These are phyloP conservation scores for Candida maris DNA, from an alignment of 805 yeast species.

Conservation along the genomic window DNA sequence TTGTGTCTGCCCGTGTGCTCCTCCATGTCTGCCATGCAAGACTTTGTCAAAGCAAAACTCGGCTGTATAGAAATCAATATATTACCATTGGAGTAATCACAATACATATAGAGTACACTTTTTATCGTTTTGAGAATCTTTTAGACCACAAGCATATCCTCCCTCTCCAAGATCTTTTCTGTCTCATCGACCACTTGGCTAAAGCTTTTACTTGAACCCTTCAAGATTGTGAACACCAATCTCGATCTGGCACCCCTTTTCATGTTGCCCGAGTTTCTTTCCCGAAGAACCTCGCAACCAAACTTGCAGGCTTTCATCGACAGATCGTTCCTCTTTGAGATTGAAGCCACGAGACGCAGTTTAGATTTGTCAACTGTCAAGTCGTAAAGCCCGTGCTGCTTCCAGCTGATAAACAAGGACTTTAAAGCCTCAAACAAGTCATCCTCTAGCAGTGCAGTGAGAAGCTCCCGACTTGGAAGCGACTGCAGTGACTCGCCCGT, in stretches of 20 bases:
- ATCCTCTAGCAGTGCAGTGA: conserved; percentile 35
- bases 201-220: conserved; percentile 64
- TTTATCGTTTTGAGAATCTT: no score
- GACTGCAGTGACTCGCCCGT: conserved; percentile 22
- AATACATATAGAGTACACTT: no score
- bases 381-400: conserved; percentile 62
- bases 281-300: conserved; percentile 43
- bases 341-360: conserved; percentile 53
- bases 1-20: no score
- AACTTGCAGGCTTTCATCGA: conserved; percentile 63
- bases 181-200: conserved; percentile 58
- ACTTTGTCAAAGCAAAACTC: no score
- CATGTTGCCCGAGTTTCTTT: conserved; percentile 33
- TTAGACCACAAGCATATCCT: conserved; percentile 46
- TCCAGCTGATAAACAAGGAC: conserved; percentile 64
- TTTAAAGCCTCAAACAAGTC: conserved; percentile 64
- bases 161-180: conserved; percentile 60
- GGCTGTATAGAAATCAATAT: no score
- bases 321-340: conserved; percentile 58
- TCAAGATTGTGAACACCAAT: conserved; percentile 55
- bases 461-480: conserved; percentile 33
- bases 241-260: conserved; percentile 38
- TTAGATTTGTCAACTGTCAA: conserved; percentile 43
- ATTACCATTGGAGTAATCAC: no score
- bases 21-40: no score